phyloP scores from a whole-genome alignment of 768 basidiomycete genomes.

The Clavaria fumosa region DNA sequence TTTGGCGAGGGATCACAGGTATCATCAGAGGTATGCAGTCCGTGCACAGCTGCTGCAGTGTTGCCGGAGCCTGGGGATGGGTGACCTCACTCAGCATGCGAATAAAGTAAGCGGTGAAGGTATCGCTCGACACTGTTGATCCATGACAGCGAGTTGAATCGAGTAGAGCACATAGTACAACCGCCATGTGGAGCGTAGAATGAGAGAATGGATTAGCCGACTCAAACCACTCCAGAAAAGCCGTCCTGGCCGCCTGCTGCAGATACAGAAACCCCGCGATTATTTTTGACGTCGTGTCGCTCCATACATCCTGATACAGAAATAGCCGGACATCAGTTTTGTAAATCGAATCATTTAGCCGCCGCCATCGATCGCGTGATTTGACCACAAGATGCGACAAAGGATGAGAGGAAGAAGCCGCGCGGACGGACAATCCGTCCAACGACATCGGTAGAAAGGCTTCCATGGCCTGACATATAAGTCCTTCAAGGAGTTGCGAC shows the following conservation, averaged over 20 bases:
- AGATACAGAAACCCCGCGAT: constrained; percentile 31
- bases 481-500: too few species aligned
- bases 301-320: constrained; percentile 29
- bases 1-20: constrained; percentile 13
- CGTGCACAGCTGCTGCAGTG: constrained; percentile 11
- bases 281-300: constrained; percentile 27
- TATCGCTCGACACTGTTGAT: too few species aligned
- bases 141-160: too few species aligned
- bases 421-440: too few species aligned
- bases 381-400: too few species aligned
- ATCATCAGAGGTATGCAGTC: constrained; percentile 19
- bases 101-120: constrained; percentile 20
- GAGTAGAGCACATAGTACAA: constrained; percentile 31
- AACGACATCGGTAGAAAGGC: too few species aligned
- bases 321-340: constrained; percentile 21
- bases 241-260: constrained; percentile 13
- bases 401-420: too few species aligned
- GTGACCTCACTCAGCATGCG: constrained; percentile 12
- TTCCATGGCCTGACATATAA: too few species aligned
- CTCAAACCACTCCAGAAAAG: constrained; percentile 27
- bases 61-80: constrained; percentile 9
- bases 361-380: too few species aligned
- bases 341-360: constrained; percentile 9
- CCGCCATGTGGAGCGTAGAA: constrained; percentile 19
- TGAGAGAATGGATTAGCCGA: constrained; percentile 15